Evolutionary conservation across 306 rosid species (phyloP).

Genomic region (Acacia crassicarpa): DNA sequence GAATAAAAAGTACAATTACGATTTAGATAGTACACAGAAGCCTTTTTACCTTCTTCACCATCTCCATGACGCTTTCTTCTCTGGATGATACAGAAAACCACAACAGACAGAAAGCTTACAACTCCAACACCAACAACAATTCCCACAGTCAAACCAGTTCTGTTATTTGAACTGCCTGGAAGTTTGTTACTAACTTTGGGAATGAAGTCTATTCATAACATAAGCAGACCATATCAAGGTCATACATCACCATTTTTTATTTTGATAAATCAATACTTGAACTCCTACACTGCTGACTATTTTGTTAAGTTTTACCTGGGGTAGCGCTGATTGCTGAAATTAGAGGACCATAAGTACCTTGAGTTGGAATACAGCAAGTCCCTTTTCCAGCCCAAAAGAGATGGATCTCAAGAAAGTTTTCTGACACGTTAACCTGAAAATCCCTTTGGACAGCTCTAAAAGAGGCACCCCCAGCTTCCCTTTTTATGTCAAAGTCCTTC

Average conservation of each 20-base stretch:
- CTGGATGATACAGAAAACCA: slow-evolving; percentile 31
- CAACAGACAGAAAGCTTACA: slow-evolving; percentile 37
- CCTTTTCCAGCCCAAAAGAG: slow-evolving; percentile 94
- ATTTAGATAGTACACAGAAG: too few species aligned
- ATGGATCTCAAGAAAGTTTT: slow-evolving; percentile 72
- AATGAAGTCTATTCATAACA: slow-evolving; percentile 40
- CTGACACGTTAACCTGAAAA: slow-evolving; percentile 50
- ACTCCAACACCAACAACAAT: slow-evolving; percentile 51
- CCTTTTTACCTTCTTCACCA: slow-evolving; percentile 65
- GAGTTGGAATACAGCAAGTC: slow-evolving; percentile 49
- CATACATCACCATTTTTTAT: not conserved
- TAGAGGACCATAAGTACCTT: slow-evolving; percentile 51
- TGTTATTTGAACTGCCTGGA: slow-evolving; percentile 36
- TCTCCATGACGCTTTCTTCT: slow-evolving; percentile 44
- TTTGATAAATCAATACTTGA: slow-evolving; percentile 7
- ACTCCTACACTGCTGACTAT: slow-evolving; percentile 1
- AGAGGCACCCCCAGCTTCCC: slow-evolving; percentile 57
- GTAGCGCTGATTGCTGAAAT: slow-evolving; percentile 56
- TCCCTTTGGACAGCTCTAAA: slow-evolving; percentile 35
- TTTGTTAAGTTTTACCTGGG: slow-evolving; percentile 47
- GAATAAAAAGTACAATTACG: too few species aligned
- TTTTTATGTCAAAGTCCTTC: slow-evolving; percentile 50
- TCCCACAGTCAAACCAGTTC: slow-evolving; percentile 48
- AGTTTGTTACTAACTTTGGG: slow-evolving; percentile 42
- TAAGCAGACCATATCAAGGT: slow-evolving; percentile 11